phyloP scores from a whole-genome alignment of 768 basidiomycete species.

The Rickenella mellea region DNA sequence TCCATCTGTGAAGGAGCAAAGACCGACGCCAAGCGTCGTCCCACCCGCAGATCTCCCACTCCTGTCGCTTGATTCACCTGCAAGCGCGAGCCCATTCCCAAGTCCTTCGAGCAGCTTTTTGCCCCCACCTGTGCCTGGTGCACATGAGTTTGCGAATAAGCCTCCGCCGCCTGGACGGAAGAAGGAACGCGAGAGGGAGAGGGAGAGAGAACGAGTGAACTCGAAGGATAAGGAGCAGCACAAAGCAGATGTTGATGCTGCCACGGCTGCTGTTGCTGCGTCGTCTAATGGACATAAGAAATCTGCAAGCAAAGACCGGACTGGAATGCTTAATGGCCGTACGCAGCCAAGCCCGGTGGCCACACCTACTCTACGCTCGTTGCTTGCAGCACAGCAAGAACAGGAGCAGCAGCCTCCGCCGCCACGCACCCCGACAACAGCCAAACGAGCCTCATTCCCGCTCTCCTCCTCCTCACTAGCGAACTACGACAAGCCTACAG shows the following conservation, averaged over 20 bases:
- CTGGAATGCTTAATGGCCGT: too few relatives aligned
- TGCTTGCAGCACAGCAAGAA: background rate
- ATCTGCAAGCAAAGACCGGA: too few relatives aligned
- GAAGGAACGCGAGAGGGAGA: too few relatives aligned
- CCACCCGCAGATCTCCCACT: conserved; percentile 17
- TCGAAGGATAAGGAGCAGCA: too few relatives aligned
- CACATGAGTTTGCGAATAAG: conserved; percentile 18
- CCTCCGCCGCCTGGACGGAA: conserved; percentile 23
- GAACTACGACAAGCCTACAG: background rate
- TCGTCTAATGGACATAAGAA: too few relatives aligned
- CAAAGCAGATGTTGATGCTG: too few relatives aligned
- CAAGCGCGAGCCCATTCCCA: conserved; percentile 40
- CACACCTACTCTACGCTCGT: background rate
- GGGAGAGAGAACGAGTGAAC: too few relatives aligned
- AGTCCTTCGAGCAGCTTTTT: conserved; percentile 18
- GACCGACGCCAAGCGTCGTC: too few relatives aligned
- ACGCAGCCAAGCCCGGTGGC: background rate
- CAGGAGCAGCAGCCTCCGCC: background rate
- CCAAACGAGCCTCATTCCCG: background rate
- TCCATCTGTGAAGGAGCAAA: too few relatives aligned
- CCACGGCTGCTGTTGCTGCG: too few relatives aligned
- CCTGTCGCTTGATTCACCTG: conserved; percentile 29
- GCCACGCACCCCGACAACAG: background rate
- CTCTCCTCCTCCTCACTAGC: background rate
- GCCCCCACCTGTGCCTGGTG: background rate